Base-by-base conservation (phyloP, 2,329 filamentous ascomycete genomes). In the Ophiostoma ips region DNA sequence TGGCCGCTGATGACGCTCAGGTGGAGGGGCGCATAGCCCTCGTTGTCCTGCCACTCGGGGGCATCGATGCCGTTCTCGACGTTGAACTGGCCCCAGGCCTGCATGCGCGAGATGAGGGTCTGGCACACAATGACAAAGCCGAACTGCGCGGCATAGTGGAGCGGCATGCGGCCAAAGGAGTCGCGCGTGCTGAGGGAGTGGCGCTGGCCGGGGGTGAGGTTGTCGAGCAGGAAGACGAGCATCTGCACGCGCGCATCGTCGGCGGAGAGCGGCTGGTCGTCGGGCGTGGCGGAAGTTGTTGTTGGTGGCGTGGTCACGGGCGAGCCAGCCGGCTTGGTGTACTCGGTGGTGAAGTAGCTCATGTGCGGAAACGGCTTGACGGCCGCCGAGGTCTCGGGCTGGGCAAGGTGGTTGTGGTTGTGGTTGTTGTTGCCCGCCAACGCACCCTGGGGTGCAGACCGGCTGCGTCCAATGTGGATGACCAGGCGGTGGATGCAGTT, bases 121-220 rank as follows among this genome's bases (percentile, higher is more conserved):
- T 94, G 77, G 61, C 87, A 95, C 10, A 95, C 82, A n/a, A 87
- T 78, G 3, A 92, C 85, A 58, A 95, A 88, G 2, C 92, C 92
- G 61, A 94, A 95, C 62, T 96, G 88, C 0, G 92, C 90, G 3
- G 88, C 88, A 62, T 95, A 95, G 63, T 96, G 90, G 11, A 96
- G 72, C 1, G 90, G 88, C 13, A 90, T 75, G 5, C 90, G 83
- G 3, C 87, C 89, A 53, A 90, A 84, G 0, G 80, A 74, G 65
- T 96, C 90, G 52, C 75, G 79, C 12, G 77, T 76, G 46, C 75
- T 70, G 11, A 96, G 69, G 0, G 83, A 83, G 12, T 63, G 56
- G 11, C 82, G 77, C 57, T 96, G 90, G 10, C 75, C 68, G 0
- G 76, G 71, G 11, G 71, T 75, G 8, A 98, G 72, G 28, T 73